A percentile compares a stretch with the other conserved stretches of the same genome.
Conservation (phyloP, 2,329 filamentous ascomycete genomes). For the Colletotrichum lentis region DNA sequence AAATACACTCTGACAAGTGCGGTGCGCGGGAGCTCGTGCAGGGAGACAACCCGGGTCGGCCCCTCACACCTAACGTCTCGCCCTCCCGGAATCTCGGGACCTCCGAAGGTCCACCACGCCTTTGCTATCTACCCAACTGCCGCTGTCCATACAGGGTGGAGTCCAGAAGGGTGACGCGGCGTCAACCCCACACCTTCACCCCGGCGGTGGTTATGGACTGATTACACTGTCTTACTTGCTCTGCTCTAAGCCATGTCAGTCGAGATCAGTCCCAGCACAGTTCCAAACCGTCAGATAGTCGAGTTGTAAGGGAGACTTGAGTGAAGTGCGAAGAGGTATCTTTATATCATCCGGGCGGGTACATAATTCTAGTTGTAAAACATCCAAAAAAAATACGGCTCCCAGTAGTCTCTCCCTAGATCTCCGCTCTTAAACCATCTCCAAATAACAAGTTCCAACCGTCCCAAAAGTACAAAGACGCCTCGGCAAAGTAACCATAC, state of each 20-base stretch:
- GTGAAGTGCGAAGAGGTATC: conserved; percentile 36
- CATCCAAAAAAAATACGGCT: conserved; percentile 3
- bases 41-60: background rate
- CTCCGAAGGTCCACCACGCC: background rate
- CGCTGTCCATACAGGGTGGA: background rate
- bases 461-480: conserved; percentile 15
- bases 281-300: background rate
- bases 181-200: background rate
- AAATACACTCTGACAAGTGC: too few species aligned
- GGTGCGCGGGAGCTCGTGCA: background rate
- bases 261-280: background rate
- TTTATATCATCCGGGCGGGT: conserved; percentile 34
- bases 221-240: background rate
- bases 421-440: conserved; percentile 21
- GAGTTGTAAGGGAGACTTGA: background rate
- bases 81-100: background rate
- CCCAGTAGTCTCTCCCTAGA: background rate
- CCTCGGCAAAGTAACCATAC: conserved; percentile 7
- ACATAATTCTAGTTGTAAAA: conserved; percentile 31
- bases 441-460: conserved; percentile 11
- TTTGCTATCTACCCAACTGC: background rate
- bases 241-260: background rate
- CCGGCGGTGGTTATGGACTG: background rate
- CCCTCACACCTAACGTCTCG: background rate
- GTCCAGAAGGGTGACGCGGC: background rate